phyloP scores from a whole-genome alignment of 2,329 filamentous ascomycete species.

The Drechslera avenae region DNA sequence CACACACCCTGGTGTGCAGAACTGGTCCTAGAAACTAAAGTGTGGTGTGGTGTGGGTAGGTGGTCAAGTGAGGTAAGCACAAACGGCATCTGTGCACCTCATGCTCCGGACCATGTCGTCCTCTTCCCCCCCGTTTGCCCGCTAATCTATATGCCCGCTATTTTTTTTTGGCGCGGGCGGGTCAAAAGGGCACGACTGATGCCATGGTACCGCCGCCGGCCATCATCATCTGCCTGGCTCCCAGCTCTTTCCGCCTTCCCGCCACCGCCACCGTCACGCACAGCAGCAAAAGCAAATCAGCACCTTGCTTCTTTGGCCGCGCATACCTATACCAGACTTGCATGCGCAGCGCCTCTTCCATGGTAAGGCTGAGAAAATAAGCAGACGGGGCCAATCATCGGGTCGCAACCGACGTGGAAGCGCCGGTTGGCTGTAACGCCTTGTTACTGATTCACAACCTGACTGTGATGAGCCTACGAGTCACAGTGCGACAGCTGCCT shows the following conservation, averaged over 20 bases:
- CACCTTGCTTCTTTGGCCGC: slow-evolving; percentile 6
- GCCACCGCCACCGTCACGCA: slow-evolving; percentile 6
- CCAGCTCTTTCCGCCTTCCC: slow-evolving; percentile 7
- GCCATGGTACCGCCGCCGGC: slow-evolving; percentile 1
- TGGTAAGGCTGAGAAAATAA: slow-evolving; percentile 16
- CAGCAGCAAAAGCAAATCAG: slow-evolving; percentile 5
- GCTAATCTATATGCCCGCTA: no score
- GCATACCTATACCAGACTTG: slow-evolving; percentile 10
- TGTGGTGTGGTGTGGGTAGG: no score
- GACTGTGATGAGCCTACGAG: slow-evolving; percentile 16
- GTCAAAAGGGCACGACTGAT: not conserved
- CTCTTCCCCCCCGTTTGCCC: no score
- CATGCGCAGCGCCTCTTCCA: slow-evolving; percentile 12
- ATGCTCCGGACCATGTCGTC: no score
- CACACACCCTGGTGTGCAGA: no score
- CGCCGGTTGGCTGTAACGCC: slow-evolving; percentile 13
- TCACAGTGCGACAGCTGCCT: slow-evolving; percentile 14
- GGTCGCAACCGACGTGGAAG: slow-evolving; percentile 10
- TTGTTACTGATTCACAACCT: not conserved
- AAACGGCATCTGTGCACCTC: no score
- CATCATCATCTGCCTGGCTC: slow-evolving; percentile 8
- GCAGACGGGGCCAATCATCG: slow-evolving; percentile 11
- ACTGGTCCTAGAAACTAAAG: no score
- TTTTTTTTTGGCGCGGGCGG: no score
- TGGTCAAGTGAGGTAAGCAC: no score